These are phyloP conservation scores for Aspergillus sp. DNA, from an alignment of 2,329 filamentous ascomycete species.

Conservation along the genomic window DNA sequence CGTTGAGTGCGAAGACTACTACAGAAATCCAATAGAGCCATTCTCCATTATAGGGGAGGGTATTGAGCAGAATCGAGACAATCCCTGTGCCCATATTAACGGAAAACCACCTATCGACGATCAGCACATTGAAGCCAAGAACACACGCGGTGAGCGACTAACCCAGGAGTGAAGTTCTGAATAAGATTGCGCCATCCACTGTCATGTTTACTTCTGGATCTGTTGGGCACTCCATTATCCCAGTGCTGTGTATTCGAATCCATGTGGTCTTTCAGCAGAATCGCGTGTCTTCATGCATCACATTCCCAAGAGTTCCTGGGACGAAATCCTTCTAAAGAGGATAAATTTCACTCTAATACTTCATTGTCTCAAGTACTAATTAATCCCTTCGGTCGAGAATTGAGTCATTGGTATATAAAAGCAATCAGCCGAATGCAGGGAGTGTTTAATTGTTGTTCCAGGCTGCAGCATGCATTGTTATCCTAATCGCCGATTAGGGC, in stretches of 20 bases:
- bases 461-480: not conserved
- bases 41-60: constrained; percentile 26
- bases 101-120: constrained; percentile 25
- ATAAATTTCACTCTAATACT: no score
- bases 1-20: constrained; percentile 21
- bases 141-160: not conserved
- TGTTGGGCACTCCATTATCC: not conserved
- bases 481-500: not conserved
- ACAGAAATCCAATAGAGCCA: constrained; percentile 32
- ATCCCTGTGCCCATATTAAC: constrained; percentile 34
- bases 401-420: no score
- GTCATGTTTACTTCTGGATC: constrained; percentile 15
- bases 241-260: not conserved
- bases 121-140: not conserved
- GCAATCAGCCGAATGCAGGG: not conserved
- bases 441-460: not conserved
- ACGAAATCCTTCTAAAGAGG: no score
- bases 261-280: no score
- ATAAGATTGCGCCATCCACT: constrained; percentile 23
- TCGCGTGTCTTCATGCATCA: no score
- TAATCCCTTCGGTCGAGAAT: no score
- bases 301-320: no score
- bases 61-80: constrained; percentile 28
- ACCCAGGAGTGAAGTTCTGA: constrained; percentile 35
- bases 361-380: no score